Conservation (phyloP, 2,329 filamentous ascomycete genomes). For the Bisporella sp. region DNA sequence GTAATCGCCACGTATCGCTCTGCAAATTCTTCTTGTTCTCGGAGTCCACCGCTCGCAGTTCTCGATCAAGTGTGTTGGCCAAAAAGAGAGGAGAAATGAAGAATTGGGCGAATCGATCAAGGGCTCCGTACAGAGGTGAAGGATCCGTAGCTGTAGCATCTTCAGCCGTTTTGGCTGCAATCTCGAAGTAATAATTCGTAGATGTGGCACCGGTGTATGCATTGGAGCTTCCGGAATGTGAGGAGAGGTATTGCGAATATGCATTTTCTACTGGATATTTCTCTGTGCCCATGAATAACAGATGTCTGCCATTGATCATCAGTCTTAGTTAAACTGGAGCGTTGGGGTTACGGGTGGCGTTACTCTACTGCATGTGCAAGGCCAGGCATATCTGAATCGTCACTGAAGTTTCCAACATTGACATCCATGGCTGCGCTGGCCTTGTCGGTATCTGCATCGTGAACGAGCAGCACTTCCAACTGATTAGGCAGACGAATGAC, state of each 20-base stretch:
- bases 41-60: constrained; percentile 66
- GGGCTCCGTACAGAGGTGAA: constrained; percentile 63
- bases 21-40: constrained; percentile 78
- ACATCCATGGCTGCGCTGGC: constrained; percentile 93
- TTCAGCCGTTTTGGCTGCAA: constrained; percentile 74
- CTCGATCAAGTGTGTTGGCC: constrained; percentile 62
- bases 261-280: constrained; percentile 96
- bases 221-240: constrained; percentile 87
- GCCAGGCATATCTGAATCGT: constrained; percentile 82
- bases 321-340: constrained; percentile 33
- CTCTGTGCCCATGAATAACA: constrained; percentile 97
- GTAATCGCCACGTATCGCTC: constrained; percentile 63
- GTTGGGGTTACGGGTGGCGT: constrained; percentile 25
- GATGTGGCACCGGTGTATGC: constrained; percentile 90
- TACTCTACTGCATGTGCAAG: constrained; percentile 60
- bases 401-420: constrained; percentile 92
- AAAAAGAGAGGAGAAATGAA: constrained; percentile 67
- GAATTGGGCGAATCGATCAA: constrained; percentile 71
- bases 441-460: constrained; percentile 94
- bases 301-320: constrained; percentile 30
- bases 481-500: constrained; percentile 84
- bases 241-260: constrained; percentile 86
- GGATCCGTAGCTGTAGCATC: constrained; percentile 49
- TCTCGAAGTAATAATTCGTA: constrained; percentile 97
- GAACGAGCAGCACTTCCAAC: constrained; percentile 85